These are phyloP conservation scores for Catunica adiposa DNA, from an alignment of 2,329 filamentous ascomycete species.

Conservation along the genomic window DNA sequence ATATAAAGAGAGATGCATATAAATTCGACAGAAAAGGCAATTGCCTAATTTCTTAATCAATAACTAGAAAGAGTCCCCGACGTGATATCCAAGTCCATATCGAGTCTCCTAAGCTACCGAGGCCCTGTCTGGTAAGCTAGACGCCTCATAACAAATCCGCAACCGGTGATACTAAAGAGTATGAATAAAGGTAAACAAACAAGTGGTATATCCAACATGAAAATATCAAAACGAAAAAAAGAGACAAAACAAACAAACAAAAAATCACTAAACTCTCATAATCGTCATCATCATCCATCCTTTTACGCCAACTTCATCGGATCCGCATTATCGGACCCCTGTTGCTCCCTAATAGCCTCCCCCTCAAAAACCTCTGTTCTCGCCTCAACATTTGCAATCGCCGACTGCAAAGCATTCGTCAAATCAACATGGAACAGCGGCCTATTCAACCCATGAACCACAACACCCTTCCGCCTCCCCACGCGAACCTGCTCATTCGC, in stretches of 20 bases:
- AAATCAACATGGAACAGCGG: conserved; percentile 91
- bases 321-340: conserved; percentile 1
- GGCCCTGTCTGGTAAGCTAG: too few relatives aligned
- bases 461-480: conserved; percentile 35
- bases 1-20: too few relatives aligned
- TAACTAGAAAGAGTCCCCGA: too few relatives aligned
- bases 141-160: too few relatives aligned
- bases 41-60: too few relatives aligned
- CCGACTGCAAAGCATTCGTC: conserved; percentile 74
- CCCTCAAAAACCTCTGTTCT: conserved; percentile 22
- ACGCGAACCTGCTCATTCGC: neutral
- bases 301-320: conserved; percentile 7
- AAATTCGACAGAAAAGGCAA: too few relatives aligned
- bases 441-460: conserved; percentile 72
- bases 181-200: too few relatives aligned
- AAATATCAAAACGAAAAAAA: conserved; percentile 2
- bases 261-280: neutral
- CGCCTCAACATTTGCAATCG: conserved; percentile 60
- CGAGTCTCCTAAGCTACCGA: neutral
- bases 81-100: neutral
- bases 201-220: neutral
- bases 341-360: neutral
- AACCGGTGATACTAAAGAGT: too few relatives aligned
- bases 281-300: neutral
- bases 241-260: neutral